phyloP scores from a whole-genome alignment of 768 basidiomycete genomes.

The Russula vinacea region DNA sequence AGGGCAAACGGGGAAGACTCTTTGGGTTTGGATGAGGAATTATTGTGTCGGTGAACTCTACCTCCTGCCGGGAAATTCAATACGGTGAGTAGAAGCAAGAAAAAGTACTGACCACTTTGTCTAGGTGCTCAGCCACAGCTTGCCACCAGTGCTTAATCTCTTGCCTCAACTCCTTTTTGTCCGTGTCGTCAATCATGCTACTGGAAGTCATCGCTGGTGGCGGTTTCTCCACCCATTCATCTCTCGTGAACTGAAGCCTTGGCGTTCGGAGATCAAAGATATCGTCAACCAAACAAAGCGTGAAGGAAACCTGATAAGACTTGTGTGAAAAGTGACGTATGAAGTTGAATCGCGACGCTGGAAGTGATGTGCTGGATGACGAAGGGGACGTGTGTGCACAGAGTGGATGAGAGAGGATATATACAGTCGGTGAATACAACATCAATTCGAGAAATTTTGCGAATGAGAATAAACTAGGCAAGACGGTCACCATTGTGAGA shows the following conservation, averaged over 20 bases:
- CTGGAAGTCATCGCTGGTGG: slow-evolving; percentile 3
- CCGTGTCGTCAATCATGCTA: slow-evolving; percentile 34
- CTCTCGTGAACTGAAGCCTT: slow-evolving; percentile 51
- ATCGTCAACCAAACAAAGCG: slow-evolving; percentile 48
- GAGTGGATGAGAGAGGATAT: slow-evolving; percentile 29
- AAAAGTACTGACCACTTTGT: slow-evolving; percentile 49
- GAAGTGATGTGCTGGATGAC: slow-evolving; percentile 33
- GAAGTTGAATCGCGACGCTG: slow-evolving; percentile 39
- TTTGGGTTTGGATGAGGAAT: slow-evolving; percentile 38
- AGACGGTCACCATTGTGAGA: slow-evolving; percentile 34
- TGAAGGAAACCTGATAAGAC: slow-evolving; percentile 42
- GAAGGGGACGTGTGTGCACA: slow-evolving; percentile 25
- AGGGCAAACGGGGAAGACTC: slow-evolving; percentile 58
- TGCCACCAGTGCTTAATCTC: slow-evolving; percentile 71
- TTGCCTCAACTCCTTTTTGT: slow-evolving; percentile 49
- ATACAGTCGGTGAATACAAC: slow-evolving; percentile 36
- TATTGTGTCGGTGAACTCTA: slow-evolving; percentile 34
- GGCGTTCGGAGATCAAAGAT: slow-evolving; percentile 63
- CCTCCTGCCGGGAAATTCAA: slow-evolving; percentile 42
- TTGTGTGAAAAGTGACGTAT: slow-evolving; percentile 43
- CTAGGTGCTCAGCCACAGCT: slow-evolving; percentile 56
- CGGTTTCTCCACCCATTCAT: slow-evolving; percentile 29
- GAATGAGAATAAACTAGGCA: slow-evolving; percentile 44
- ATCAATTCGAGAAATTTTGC: slow-evolving; percentile 39
- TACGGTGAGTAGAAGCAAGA: background rate